A percentile compares a stretch with the other conserved stretches of the same genome.
phyloP scores from a whole-genome alignment of 352 stramenopile species.

The Phytophthora multivora region DNA sequence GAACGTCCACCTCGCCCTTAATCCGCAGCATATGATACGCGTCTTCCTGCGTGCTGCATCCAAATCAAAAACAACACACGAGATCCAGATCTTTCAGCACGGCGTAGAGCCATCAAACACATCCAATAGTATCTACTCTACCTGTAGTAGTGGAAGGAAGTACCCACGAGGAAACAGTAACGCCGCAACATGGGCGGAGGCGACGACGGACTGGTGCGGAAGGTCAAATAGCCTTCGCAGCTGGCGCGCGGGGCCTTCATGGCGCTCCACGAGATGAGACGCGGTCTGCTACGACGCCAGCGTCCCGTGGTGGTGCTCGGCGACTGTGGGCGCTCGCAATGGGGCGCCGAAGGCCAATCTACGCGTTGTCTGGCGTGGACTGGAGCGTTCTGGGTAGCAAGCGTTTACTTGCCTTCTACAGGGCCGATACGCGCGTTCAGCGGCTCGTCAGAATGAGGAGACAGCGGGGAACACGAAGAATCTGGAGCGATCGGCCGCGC shows the following conservation, averaged over 20 bases:
- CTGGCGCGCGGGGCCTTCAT: conserved; percentile 86
- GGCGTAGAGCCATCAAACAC: background rate
- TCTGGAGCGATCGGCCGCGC: background rate
- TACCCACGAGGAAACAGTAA: conserved; percentile 90
- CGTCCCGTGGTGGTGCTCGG: conserved; percentile 29
- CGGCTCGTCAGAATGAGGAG: conserved; percentile 15
- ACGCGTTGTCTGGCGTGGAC: conserved; percentile 4
- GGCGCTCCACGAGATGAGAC: conserved; percentile 44
- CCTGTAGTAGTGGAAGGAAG: conserved; percentile 89
- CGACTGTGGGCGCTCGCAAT: conserved; percentile 9
- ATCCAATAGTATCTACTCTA: conserved; percentile 5
- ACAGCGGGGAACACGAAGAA: conserved; percentile 3
- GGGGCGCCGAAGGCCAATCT: conserved; percentile 10
- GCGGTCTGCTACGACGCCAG: conserved; percentile 20
- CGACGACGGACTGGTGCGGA: conserved; percentile 86
- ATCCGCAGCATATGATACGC: conserved; percentile 89
- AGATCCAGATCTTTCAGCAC: background rate
- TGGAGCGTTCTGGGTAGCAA: conserved; percentile 1
- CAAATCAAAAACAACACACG: conserved; percentile 2
- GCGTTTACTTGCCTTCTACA: conserved; percentile 13
- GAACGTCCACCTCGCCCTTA: conserved; percentile 87
- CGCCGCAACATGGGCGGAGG: conserved; percentile 85
- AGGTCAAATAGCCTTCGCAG: conserved; percentile 87
- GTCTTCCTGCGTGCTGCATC: conserved; percentile 84
- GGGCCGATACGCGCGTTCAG: conserved; percentile 1